A percentile compares a stretch with the other conserved stretches of the same genome.
phyloP scores from a whole-genome alignment of 2,329 filamentous ascomycete genomes.

The Hypoxylon sp. region DNA sequence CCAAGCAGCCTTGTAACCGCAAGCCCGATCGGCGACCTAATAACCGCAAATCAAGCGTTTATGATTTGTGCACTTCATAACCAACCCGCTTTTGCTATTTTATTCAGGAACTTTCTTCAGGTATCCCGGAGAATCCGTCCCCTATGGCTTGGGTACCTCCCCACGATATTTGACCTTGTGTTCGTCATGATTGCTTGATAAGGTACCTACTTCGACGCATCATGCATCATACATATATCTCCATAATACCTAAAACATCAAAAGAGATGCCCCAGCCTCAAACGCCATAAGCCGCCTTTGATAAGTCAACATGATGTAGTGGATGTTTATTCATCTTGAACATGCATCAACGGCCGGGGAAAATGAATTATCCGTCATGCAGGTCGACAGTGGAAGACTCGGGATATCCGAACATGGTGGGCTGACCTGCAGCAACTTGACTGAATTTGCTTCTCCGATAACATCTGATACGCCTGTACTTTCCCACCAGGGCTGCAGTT shows the following conservation, averaged over 20 bases:
- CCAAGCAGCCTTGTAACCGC: conserved; percentile 37
- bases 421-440: conserved; percentile 49
- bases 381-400: conserved; percentile 27
- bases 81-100: conserved; percentile 4
- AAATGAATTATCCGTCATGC: conserved; percentile 46
- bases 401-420: conserved; percentile 51
- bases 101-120: conserved; percentile 8
- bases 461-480: conserved; percentile 29
- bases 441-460: conserved; percentile 38
- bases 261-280: conserved; percentile 21
- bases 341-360: conserved; percentile 20
- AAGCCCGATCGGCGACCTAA: conserved; percentile 46
- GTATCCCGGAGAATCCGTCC: conserved; percentile 36
- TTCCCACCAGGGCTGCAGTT: conserved; percentile 27
- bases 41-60: conserved; percentile 31
- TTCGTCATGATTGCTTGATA: conserved; percentile 7
- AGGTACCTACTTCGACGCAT: conserved; percentile 9
- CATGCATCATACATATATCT: neutral
- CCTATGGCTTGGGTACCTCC: conserved; percentile 2
- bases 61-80: conserved; percentile 14
- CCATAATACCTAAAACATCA: conserved; percentile 10
- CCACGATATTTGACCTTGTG: conserved; percentile 9
- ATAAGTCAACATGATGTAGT: conserved; percentile 11
- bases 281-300: conserved; percentile 27
- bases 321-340: conserved; percentile 2